These are phyloP conservation scores for Lagerstroemia speciosa DNA, from an alignment of 345 rosid genomes.

Conservation along the genomic window DNA sequence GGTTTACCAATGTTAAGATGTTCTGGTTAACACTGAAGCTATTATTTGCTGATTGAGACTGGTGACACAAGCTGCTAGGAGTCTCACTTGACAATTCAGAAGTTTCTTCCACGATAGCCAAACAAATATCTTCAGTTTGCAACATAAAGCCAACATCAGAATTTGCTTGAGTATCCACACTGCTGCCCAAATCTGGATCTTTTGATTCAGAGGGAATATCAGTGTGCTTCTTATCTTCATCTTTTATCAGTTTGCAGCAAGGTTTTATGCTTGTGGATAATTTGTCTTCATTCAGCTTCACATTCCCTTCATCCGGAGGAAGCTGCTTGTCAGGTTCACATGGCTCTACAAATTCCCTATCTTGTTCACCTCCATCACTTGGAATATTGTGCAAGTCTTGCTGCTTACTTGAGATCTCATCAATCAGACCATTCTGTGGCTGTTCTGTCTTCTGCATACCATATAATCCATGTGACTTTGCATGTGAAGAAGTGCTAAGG, in stretches of 20 bases:
- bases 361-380: constrained; percentile 21
- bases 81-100: constrained; percentile 4
- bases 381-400: constrained; percentile 16
- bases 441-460: constrained; percentile 18
- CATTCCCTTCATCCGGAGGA: constrained; percentile 14
- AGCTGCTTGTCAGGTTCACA: constrained; percentile 21
- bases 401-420: constrained; percentile 19
- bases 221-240: constrained; percentile 10
- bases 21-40: constrained; percentile 1
- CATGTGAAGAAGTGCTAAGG: constrained; percentile 14
- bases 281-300: constrained; percentile 17
- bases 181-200: constrained; percentile 10
- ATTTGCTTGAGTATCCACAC: constrained; percentile 7
- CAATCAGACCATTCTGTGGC: constrained; percentile 13
- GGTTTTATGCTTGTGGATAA: constrained; percentile 12
- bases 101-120: constrained; percentile 3
- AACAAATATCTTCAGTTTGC: constrained; percentile 13
- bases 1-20: constrained; percentile 7
- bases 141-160: constrained; percentile 7
- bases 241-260: constrained; percentile 11
- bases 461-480: constrained; percentile 16
- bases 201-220: constrained; percentile 6
- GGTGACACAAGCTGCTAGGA: constrained; percentile 9
- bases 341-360: constrained; percentile 11
- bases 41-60: constrained; percentile 14